phyloP scores from a whole-genome alignment of 176 grass and related monocot genomes.

The Carex littledalei region DNA sequence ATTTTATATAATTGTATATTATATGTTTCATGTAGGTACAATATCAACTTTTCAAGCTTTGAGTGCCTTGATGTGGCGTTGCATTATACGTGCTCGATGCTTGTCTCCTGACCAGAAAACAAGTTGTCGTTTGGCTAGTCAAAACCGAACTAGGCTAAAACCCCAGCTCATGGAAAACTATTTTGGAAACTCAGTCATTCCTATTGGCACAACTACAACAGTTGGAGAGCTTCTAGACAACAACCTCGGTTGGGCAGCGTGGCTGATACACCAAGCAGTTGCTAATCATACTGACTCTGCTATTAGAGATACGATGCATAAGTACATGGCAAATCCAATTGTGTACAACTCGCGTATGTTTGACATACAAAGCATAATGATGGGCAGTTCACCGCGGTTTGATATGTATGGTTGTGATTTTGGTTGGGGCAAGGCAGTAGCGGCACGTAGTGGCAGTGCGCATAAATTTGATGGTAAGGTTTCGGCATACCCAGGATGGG shows the following conservation, averaged over 20 bases:
- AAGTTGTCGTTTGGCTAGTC: conserved; percentile 23
- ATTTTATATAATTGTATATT: neutral
- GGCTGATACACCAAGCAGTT: conserved; percentile 27
- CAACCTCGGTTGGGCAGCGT: conserved; percentile 49
- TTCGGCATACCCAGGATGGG: conserved; percentile 34
- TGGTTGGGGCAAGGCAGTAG: conserved; percentile 50
- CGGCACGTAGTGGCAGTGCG: conserved; percentile 40
- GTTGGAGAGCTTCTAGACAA: conserved; percentile 29
- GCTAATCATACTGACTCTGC: conserved; percentile 36
- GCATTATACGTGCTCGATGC: conserved; percentile 40
- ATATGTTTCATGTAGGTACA: neutral
- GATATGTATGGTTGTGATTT: conserved; percentile 59
- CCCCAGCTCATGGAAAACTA: conserved; percentile 38
- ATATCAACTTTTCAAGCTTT: conserved; percentile 60
- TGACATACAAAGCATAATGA: conserved; percentile 24
- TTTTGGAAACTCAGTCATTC: conserved; percentile 45
- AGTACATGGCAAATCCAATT: conserved; percentile 30
- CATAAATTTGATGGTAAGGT: conserved; percentile 61
- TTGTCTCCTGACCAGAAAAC: conserved; percentile 23
- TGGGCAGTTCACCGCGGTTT: conserved; percentile 66
- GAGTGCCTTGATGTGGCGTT: conserved; percentile 43
- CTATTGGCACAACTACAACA: neutral
- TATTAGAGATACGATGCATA: conserved; percentile 27
- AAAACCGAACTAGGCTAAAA: conserved; percentile 46
- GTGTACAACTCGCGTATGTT: conserved; percentile 18